These are phyloP conservation scores for Sequoia sempervirens DNA, from an alignment of 75 land plant genomes.

Conservation along the genomic window DNA sequence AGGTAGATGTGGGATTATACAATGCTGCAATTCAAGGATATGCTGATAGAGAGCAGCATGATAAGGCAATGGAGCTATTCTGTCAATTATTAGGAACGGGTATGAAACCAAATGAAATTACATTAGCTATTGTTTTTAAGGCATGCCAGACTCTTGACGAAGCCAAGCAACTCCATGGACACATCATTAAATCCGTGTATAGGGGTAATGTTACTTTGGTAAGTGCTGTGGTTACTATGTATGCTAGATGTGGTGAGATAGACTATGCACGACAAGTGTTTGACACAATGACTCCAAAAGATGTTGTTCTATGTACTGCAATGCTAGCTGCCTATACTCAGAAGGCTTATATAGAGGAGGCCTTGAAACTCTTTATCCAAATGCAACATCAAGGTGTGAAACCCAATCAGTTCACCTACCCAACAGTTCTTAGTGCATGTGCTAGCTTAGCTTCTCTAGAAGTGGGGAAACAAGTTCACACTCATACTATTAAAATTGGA, in stretches of 20 bases:
- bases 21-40: conserved; percentile 24
- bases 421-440: background rate
- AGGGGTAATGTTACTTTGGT: background rate
- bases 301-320: background rate
- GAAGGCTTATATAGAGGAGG: background rate
- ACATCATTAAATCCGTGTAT: background rate
- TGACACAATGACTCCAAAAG: background rate
- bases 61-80: conserved; percentile 23
- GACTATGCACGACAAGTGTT: background rate
- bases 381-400: background rate
- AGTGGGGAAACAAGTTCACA: background rate
- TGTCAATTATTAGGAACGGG: conserved; percentile 2
- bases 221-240: background rate
- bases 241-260: conserved; percentile 1
- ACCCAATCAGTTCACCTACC: conserved; percentile 1
- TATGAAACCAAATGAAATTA: conserved; percentile 8
- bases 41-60: conserved; percentile 17
- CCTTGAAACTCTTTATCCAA: background rate
- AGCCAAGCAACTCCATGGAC: background rate
- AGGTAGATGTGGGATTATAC: conserved; percentile 23
- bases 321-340: background rate
- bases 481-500: background rate
- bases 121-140: background rate
- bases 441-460: background rate
- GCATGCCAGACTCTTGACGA: background rate